Evolutionary conservation across 2,329 filamentous ascomycete genomes (phyloP).

Genomic region (Penicillium frequentans): DNA sequence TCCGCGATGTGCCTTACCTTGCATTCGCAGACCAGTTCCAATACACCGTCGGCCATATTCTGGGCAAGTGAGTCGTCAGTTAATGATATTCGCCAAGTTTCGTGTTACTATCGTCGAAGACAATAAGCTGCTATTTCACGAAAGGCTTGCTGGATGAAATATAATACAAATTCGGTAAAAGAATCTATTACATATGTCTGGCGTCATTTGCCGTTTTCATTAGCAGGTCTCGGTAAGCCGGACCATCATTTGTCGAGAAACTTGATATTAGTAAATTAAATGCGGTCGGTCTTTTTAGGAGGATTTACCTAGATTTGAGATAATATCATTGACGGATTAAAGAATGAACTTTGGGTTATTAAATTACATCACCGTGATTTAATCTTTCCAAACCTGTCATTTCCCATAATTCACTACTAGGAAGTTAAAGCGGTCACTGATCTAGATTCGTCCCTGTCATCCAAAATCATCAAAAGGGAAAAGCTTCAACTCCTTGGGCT

Average conservation of each 20-base stretch:
- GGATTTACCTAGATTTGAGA: neutral
- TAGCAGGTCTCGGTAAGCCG: neutral
- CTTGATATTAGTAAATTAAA: neutral
- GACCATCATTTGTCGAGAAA: neutral
- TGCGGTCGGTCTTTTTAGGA: neutral
- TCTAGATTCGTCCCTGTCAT: neutral
- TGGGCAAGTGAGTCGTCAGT: neutral
- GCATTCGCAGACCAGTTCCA: conserved; percentile 11
- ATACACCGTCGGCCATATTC: conserved; percentile 5
- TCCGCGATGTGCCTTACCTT: conserved; percentile 2
- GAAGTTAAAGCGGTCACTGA: neutral
- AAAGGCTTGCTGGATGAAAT: neutral
- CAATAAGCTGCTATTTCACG: neutral
- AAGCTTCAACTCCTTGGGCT: neutral
- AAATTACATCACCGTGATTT: neutral
- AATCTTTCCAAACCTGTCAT: neutral
- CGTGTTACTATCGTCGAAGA: neutral
- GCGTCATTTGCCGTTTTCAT: neutral
- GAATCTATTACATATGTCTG: neutral
- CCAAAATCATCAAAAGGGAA: neutral
- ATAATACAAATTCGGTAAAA: neutral
- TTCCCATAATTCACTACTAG: neutral
- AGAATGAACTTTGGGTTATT: neutral
- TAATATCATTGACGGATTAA: neutral
- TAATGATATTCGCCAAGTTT: neutral